Conservation (phyloP, 2,329 filamentous ascomycete genomes). For the Colletotrichum sp. region DNA sequence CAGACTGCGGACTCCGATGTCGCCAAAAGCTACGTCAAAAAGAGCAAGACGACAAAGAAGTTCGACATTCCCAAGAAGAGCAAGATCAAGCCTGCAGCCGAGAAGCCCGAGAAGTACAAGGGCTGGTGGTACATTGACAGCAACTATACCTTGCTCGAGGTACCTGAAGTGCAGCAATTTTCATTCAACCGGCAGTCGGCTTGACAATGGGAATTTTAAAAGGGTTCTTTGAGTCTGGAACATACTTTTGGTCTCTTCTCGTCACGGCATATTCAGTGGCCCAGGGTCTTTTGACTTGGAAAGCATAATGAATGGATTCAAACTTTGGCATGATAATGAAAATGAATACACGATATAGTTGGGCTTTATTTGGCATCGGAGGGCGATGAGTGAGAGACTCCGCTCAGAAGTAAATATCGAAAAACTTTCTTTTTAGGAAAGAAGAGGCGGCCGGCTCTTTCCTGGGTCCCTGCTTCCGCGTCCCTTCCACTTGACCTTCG, state of each 20-base stretch:
- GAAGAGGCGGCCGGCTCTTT: background rate
- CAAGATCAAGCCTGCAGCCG: slow-evolving; percentile 31
- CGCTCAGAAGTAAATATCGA: background rate
- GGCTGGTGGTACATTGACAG: slow-evolving; percentile 42
- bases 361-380: background rate
- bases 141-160: slow-evolving; percentile 33
- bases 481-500: background rate
- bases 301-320: background rate
- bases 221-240: background rate
- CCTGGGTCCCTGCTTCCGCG: background rate
- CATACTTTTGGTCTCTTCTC: background rate
- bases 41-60: slow-evolving; percentile 32
- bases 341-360: background rate
- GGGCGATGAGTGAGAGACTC: background rate
- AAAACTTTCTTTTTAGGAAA: background rate
- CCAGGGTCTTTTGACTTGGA: background rate
- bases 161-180: background rate
- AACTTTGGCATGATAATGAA: background rate
- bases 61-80: slow-evolving; percentile 36
- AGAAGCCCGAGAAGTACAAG: slow-evolving; percentile 36
- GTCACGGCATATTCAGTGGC: background rate
- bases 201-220: background rate
- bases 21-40: slow-evolving; percentile 36
- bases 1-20: slow-evolving; percentile 39
- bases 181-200: background rate